Percentiles rank a stretch among this genome's conserved stretches.
phyloP scores from a whole-genome alignment of 352 stramenopile genomes.

The Phytophthora chlamydospora region DNA sequence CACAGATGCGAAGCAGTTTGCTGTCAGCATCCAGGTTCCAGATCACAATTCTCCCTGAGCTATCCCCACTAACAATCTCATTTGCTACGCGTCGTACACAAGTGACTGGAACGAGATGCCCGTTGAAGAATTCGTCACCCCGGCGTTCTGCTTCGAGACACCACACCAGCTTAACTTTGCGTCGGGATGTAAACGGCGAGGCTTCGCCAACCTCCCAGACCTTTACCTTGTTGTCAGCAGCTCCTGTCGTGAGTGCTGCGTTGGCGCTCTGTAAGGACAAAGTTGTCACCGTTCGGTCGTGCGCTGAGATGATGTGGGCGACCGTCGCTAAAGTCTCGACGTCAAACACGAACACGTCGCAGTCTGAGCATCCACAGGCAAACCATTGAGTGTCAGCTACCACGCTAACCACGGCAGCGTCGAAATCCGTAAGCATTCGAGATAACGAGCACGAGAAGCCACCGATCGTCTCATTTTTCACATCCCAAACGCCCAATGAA shows the following conservation, averaged over 20 bases:
- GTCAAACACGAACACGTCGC: conserved; percentile 77
- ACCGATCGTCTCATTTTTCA: conserved; percentile 58
- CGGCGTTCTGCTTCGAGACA: conserved; percentile 48
- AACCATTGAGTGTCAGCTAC: conserved; percentile 59
- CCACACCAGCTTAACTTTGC: conserved; percentile 39
- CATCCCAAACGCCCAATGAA: conserved; percentile 69
- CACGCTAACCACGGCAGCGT: conserved; percentile 74
- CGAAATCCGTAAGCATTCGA: conserved; percentile 69
- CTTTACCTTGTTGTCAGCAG: conserved; percentile 68
- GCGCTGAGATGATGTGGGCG: conserved; percentile 55
- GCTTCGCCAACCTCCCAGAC: conserved; percentile 57
- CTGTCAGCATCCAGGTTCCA: conserved; percentile 75
- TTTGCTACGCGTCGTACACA: conserved; percentile 66
- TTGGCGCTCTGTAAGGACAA: conserved; percentile 57
- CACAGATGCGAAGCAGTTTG: conserved; percentile 68
- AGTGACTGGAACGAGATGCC: conserved; percentile 59
- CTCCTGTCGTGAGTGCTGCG: conserved; percentile 53
- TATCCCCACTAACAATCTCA: conserved; percentile 79
- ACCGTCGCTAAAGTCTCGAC: conserved; percentile 46
- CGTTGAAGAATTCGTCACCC: conserved; percentile 55
- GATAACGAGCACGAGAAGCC: conserved; percentile 54
- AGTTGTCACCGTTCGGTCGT: conserved; percentile 55
- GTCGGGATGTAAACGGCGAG: conserved; percentile 30
- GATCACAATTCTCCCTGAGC: conserved; percentile 58
- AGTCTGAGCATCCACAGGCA: conserved; percentile 68